Conservation (phyloP, 805 yeast genomes). For the Wickerhamomyces ciferrii region DNA sequence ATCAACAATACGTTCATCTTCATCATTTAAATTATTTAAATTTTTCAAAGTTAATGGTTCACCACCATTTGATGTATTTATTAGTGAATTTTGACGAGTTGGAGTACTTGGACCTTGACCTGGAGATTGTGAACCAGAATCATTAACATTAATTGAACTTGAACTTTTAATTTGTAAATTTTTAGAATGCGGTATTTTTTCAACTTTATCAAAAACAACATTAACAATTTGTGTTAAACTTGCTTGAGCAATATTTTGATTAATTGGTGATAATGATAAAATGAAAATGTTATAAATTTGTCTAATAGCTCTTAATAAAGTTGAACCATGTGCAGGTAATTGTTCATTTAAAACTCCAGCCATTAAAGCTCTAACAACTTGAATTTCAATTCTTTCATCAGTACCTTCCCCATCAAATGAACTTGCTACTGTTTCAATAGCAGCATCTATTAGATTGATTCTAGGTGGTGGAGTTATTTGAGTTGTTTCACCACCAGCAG, state of each 20-base stretch:
- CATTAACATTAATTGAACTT: conserved; percentile 24
- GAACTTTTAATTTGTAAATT: conserved; percentile 12
- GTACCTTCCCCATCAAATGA: conserved; percentile 93
- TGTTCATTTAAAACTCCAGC: conserved; percentile 80
- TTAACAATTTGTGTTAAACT: conserved; percentile 86
- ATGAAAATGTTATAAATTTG: conserved; percentile 92
- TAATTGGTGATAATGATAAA: conserved; percentile 71
- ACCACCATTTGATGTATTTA: conserved; percentile 1
- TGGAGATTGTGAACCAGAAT: conserved; percentile 21
- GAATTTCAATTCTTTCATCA: conserved; percentile 83
- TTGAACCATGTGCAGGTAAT: conserved; percentile 85
- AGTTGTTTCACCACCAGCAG: conserved; percentile 20
- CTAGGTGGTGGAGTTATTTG: conserved; percentile 50
- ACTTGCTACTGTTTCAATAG: conserved; percentile 76
- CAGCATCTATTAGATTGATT: conserved; percentile 66
- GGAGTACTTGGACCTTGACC: conserved; percentile 14
- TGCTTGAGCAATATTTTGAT: conserved; percentile 95
- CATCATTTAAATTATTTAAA: conserved; percentile 51
- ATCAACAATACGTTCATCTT: conserved; percentile 48
- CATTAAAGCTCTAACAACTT: conserved; percentile 86
- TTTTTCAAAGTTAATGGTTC: conserved; percentile 52
- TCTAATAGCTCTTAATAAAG: conserved; percentile 83
- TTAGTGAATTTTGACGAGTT: conserved; percentile 13
- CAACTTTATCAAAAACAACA: conserved; percentile 74
- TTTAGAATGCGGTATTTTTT: conserved; percentile 22